A percentile compares a stretch with the other conserved stretches of the same genome.
These are phyloP conservation scores for Stemphylium vesicarium DNA, from an alignment of 2,329 filamentous ascomycete genomes.

Conservation along the genomic window DNA sequence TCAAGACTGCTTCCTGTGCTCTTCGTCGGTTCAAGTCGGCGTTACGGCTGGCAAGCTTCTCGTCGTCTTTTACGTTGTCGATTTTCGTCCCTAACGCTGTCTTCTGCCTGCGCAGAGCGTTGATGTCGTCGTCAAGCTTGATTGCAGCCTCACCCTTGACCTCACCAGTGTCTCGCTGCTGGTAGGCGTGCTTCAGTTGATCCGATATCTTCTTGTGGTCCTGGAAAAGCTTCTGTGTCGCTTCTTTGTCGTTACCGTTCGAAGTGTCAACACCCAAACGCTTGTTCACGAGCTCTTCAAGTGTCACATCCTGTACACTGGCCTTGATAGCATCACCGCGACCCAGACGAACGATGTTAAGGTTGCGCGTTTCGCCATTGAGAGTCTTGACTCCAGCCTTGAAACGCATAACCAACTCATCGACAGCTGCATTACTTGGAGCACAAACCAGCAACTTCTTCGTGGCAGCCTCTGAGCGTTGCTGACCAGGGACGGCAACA, in stretches of 20 bases:
- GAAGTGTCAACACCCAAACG: constrained; percentile 60
- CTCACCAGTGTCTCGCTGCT: constrained; percentile 68
- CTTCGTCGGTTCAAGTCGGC: constrained; percentile 83
- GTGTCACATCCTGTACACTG: constrained; percentile 85
- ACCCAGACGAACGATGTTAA: constrained; percentile 89
- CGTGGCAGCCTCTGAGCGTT: constrained; percentile 47
- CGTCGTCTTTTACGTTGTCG: constrained; percentile 84
- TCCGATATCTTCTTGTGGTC: constrained; percentile 67
- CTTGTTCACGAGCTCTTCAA: constrained; percentile 87
- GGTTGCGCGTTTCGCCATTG: constrained; percentile 72
- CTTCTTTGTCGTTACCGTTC: constrained; percentile 54
- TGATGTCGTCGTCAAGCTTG: constrained; percentile 76
- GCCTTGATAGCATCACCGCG: constrained; percentile 91
- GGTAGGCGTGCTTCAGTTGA: constrained; percentile 72
- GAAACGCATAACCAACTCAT: constrained; percentile 91
- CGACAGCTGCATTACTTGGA: constrained; percentile 97
- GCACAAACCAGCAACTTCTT: constrained; percentile 96
- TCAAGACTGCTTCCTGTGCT: constrained; percentile 88
- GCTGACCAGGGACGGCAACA: constrained; percentile 48
- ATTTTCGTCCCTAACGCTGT: constrained; percentile 79
- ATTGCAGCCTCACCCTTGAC: constrained; percentile 67
- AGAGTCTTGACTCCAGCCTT: constrained; percentile 84
- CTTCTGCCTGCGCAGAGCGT: constrained; percentile 78
- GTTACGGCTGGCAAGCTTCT: constrained; percentile 80
- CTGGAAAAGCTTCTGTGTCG: constrained; percentile 72